phyloP scores from a whole-genome alignment of 2,329 filamentous ascomycete species.

The Trichoderma sp. region DNA sequence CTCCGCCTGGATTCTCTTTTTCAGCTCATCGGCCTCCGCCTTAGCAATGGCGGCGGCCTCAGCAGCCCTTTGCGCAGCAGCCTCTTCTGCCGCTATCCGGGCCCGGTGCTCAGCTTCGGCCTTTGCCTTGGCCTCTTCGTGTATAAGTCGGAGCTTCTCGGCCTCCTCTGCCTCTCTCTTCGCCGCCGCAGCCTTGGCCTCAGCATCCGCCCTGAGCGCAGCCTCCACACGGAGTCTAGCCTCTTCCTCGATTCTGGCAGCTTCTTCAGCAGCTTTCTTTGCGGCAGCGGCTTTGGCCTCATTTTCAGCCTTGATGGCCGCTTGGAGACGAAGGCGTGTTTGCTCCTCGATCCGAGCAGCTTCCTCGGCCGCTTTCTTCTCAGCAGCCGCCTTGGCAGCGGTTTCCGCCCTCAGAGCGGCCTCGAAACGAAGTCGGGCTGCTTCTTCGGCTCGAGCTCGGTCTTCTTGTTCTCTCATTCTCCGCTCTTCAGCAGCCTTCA shows the following conservation, averaged over 20 bases:
- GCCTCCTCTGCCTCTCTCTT: slow-evolving; percentile 47
- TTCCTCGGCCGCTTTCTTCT: slow-evolving; percentile 42
- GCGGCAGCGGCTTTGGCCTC: slow-evolving; percentile 47
- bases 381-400: slow-evolving; percentile 46
- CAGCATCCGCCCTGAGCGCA: slow-evolving; percentile 41
- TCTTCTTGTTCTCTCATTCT: slow-evolving; percentile 45
- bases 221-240: slow-evolving; percentile 44
- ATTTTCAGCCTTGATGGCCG: slow-evolving; percentile 45
- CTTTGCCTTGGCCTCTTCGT: slow-evolving; percentile 43
- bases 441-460: slow-evolving; percentile 49
- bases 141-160: slow-evolving; percentile 42
- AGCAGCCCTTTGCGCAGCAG: slow-evolving; percentile 44
- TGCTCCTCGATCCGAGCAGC: slow-evolving; percentile 50
- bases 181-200: slow-evolving; percentile 45
- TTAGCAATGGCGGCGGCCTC: slow-evolving; percentile 51
- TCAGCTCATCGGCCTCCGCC: slow-evolving; percentile 60
- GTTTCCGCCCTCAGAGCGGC: slow-evolving; percentile 46
- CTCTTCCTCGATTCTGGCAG: slow-evolving; percentile 43
- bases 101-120: slow-evolving; percentile 44
- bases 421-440: slow-evolving; percentile 46
- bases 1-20: slow-evolving; percentile 59
- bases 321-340: slow-evolving; percentile 45
- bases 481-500: slow-evolving; percentile 48
- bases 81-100: slow-evolving; percentile 45
- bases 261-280: slow-evolving; percentile 46